Evolutionary conservation across 2,329 filamentous ascomycete species (phyloP).

Genomic region (Scedosporium boydii): DNA sequence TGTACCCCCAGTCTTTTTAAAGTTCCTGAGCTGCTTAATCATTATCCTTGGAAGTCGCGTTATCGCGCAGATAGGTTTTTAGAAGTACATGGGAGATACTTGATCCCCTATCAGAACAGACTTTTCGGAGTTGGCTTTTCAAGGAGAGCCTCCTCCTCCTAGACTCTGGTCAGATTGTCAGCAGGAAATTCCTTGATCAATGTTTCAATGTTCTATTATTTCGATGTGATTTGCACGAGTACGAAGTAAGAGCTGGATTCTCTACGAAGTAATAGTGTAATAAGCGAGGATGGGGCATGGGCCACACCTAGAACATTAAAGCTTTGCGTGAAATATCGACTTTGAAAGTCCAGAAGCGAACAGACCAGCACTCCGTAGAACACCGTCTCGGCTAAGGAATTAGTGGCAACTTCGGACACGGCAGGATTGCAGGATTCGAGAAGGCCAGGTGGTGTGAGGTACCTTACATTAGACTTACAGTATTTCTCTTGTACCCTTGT

Average conservation of each 20-base stretch:
- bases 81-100: not conserved
- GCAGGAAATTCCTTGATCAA: too few species aligned
- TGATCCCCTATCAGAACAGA: not conserved
- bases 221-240: too few species aligned
- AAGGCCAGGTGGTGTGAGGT: not conserved
- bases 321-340: too few species aligned
- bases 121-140: not conserved
- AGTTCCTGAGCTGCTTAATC: not conserved
- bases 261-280: too few species aligned
- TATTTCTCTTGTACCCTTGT: not conserved
- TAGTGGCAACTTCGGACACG: not conserved
- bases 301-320: too few species aligned
- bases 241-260: too few species aligned
- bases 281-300: too few species aligned
- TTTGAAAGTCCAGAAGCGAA: too few species aligned
- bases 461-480: not conserved
- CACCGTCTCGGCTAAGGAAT: not conserved
- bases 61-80: not conserved
- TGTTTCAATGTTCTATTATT: too few species aligned
- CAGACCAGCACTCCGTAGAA: too few species aligned
- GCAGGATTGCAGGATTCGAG: not conserved
- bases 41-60: constrained; percentile 2
- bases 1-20: not conserved
- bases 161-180: too few species aligned
- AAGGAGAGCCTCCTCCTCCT: too few species aligned